phyloP scores from a whole-genome alignment of 768 basidiomycete genomes.

The Amanita jacksonii region DNA sequence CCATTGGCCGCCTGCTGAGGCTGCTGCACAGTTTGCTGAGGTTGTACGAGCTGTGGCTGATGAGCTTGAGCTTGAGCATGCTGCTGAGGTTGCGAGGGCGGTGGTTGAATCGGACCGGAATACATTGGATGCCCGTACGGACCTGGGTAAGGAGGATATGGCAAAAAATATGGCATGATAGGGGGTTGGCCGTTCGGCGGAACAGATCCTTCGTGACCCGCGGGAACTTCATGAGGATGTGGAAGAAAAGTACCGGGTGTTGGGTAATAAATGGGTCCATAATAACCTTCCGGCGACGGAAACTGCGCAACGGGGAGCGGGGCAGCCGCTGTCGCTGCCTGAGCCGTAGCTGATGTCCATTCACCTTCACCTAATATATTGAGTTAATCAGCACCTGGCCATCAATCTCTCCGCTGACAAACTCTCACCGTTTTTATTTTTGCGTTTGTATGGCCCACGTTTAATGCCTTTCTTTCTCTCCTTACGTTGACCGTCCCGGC shows the following conservation, averaged over 20 bases:
- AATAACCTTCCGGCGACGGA: conserved; percentile 28
- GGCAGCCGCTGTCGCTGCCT: conserved; percentile 17
- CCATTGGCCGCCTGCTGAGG: background rate
- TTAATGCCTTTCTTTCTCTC: conserved; percentile 89
- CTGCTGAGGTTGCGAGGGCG: conserved; percentile 13
- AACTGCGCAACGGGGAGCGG: conserved; percentile 25
- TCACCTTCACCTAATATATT: conserved; percentile 15
- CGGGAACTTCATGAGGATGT: conserved; percentile 23
- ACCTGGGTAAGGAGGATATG: conserved; percentile 25
- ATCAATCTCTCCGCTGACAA: too few relatives aligned
- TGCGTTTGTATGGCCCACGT: conserved; percentile 77
- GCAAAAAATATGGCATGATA: conserved; percentile 32
- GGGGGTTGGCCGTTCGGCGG: conserved; percentile 27
- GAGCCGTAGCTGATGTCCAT: conserved; percentile 19
- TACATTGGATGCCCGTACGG: conserved; percentile 26
- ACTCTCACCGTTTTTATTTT: conserved; percentile 26
- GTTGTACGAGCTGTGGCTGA: conserved; percentile 12
- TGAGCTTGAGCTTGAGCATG: conserved; percentile 12
- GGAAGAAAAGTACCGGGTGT: conserved; percentile 25
- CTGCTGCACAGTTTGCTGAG: conserved; percentile 6
- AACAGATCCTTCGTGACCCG: conserved; percentile 19
- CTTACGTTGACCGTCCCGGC: conserved; percentile 86
- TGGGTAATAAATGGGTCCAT: conserved; percentile 29
- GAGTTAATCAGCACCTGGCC: background rate
- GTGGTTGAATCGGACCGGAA: conserved; percentile 13